Evolutionary conservation across 441 rosid genomes (phyloP).

Genomic region (Capsella rubella): DNA sequence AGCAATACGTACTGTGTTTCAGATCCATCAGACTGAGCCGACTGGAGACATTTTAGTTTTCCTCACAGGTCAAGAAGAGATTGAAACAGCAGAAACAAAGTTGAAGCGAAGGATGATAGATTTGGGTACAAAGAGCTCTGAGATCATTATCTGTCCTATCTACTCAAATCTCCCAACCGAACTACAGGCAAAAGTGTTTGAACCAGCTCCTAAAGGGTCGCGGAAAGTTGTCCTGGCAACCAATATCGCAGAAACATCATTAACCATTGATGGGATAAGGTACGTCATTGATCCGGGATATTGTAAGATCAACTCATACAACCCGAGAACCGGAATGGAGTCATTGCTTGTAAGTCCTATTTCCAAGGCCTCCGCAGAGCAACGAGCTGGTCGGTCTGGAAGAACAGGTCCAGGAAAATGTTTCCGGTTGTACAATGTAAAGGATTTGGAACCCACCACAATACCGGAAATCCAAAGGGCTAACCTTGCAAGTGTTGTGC

Average conservation of each 20-base stretch:
- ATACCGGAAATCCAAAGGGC: conserved; percentile 93
- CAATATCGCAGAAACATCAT: conserved; percentile 92
- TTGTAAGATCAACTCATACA: conserved; percentile 88
- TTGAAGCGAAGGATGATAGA: conserved; percentile 80
- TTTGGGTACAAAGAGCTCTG: conserved; percentile 83
- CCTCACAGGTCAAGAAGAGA: conserved; percentile 97
- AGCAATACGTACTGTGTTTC: conserved; percentile 84
- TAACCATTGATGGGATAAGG: conserved; percentile 89
- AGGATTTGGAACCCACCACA: conserved; percentile 83
- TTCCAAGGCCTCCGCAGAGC: conserved; percentile 95
- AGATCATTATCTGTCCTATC: conserved; percentile 88
- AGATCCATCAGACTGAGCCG: conserved; percentile 79
- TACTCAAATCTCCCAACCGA: conserved; percentile 97
- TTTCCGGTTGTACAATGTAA: conserved; percentile 76
- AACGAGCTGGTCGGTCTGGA: conserved; percentile 95
- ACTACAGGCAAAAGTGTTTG: conserved; percentile 93
- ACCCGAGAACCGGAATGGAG: conserved; percentile 95
- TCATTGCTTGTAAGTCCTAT: conserved; percentile 79
- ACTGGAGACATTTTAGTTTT: conserved; percentile 89
- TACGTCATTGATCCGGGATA: conserved; percentile 92
- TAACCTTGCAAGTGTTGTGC: conserved; percentile 89
- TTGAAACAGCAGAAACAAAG: conserved; percentile 89
- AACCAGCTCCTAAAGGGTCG: conserved; percentile 87
- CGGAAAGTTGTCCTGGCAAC: conserved; percentile 94
- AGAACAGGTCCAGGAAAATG: conserved; percentile 95